Evolutionary conservation across 495 filamentous ascomycete genomes (phyloP).

Genomic region (Neurospora tetrasperma): DNA sequence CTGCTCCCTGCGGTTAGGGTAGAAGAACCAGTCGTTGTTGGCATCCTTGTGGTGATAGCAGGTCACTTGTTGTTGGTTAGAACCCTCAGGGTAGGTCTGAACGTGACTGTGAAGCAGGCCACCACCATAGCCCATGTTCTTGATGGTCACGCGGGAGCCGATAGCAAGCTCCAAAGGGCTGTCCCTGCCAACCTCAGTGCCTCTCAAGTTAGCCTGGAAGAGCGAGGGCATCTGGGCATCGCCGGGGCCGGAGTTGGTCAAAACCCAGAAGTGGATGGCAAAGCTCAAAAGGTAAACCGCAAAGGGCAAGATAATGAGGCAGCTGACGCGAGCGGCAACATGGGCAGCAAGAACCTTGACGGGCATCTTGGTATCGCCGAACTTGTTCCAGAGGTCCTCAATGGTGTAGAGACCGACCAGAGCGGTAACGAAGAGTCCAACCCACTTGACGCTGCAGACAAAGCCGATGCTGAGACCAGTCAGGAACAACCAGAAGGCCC

Average conservation of each 20-base stretch:
- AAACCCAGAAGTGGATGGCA: slow-evolving; percentile 81
- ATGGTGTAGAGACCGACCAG: slow-evolving; percentile 91
- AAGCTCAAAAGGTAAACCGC: slow-evolving; percentile 92
- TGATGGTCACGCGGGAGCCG: slow-evolving; percentile 84
- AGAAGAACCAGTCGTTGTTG: slow-evolving; percentile 99
- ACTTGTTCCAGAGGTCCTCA: slow-evolving; percentile 97
- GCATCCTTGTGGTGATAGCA: slow-evolving; percentile 99
- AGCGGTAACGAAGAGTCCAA: slow-evolving; percentile 89
- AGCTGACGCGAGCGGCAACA: slow-evolving; percentile 66
- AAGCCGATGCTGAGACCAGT: slow-evolving; percentile 92
- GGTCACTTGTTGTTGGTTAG: slow-evolving; percentile 88
- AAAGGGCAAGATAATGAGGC: slow-evolving; percentile 78
- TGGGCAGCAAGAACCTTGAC: slow-evolving; percentile 65
- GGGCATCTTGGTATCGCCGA: slow-evolving; percentile 86
- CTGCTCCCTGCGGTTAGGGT: slow-evolving; percentile 68
- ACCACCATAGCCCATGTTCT: slow-evolving; percentile 99
- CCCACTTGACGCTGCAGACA: slow-evolving; percentile 97
- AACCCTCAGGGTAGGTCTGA: slow-evolving; percentile 91
- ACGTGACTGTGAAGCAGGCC: slow-evolving; percentile 96
- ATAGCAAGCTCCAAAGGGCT: slow-evolving; percentile 85
- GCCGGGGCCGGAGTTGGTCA: slow-evolving; percentile 89
- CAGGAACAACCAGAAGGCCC: slow-evolving; percentile 86
- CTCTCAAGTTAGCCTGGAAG: slow-evolving; percentile 91
- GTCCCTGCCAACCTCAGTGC: slow-evolving; percentile 86
- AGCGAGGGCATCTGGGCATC: slow-evolving; percentile 99